Percentiles rank a stretch among this genome's conserved stretches.
Evolutionary conservation across 2,329 filamentous ascomycete genomes (phyloP).

Genomic region (Cercospora sp.): DNA sequence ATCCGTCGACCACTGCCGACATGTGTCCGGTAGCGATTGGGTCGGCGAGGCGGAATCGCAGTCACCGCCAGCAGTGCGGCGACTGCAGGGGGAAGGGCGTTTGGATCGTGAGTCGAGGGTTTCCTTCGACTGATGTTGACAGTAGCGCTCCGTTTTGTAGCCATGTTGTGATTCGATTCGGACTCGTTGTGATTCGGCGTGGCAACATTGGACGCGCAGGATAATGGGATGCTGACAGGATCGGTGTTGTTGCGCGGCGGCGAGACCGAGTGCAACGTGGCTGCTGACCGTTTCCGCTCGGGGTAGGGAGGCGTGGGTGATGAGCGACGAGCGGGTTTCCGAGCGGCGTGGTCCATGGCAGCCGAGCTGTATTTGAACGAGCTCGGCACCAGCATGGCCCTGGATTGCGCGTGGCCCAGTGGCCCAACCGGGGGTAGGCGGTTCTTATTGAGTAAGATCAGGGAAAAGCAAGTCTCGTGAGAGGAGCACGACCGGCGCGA

Average conservation of each 20-base stretch:
- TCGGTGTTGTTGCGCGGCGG: slow-evolving; percentile 41
- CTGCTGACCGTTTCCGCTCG: slow-evolving; percentile 22
- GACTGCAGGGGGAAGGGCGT: slow-evolving; percentile 55
- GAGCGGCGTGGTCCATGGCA: slow-evolving; percentile 25
- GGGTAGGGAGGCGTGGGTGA: slow-evolving; percentile 1
- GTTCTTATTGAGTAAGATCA: slow-evolving; percentile 20
- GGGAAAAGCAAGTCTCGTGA: slow-evolving; percentile 4
- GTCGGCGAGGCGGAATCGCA: slow-evolving; percentile 55
- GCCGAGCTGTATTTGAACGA: slow-evolving; percentile 47
- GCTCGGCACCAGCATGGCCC: slow-evolving; percentile 49
- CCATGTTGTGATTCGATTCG: slow-evolving; percentile 36
- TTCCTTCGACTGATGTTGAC: slow-evolving; percentile 30
- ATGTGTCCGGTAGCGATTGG: slow-evolving; percentile 43
- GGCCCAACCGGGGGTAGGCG: slow-evolving; percentile 11
- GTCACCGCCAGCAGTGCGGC: slow-evolving; percentile 61
- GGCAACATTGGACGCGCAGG: slow-evolving; percentile 38
- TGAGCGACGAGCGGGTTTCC: slow-evolving; percentile 21
- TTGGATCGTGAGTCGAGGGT: slow-evolving; percentile 42
- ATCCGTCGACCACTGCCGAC: slow-evolving; percentile 45
- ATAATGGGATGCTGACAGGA: slow-evolving; percentile 46
- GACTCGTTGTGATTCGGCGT: slow-evolving; percentile 29
- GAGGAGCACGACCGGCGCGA: slow-evolving; percentile 10
- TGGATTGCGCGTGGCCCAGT: slow-evolving; percentile 3
- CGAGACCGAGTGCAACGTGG: slow-evolving; percentile 15
- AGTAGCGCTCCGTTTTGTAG: slow-evolving; percentile 23